Base-by-base conservation (phyloP, 1,284 basidiomycete species). In the Chalciporus sp. region DNA sequence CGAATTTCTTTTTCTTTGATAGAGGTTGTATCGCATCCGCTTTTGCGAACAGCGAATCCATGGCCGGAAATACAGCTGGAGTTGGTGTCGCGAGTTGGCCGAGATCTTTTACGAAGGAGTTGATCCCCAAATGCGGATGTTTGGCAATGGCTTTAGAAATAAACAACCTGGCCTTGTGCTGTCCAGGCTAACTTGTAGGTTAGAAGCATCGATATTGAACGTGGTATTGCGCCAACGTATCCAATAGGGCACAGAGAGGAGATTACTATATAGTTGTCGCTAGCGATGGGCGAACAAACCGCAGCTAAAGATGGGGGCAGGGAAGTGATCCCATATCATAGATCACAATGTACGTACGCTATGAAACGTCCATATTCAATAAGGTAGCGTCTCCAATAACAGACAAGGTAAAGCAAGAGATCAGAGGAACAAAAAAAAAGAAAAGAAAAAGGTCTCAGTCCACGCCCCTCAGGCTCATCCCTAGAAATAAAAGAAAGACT, bases 41-140 rank as follows among this genome's bases (percentile, higher is more conserved):
- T 58, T 85, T 83, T 12, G 88, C 83, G 53, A 92, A 77, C 14
- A 93, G 79, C 10, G 83, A 74, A 66, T 92, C 86, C 86, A 90
- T 90, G 43, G 6, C 31, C 28, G 23, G 26, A 23, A 23, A 23
- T 4, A 3, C 8, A 23, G 9, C 35, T 10, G 35, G 1, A 17
- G 23, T 23, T 2, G 23, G 1, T n/a, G 29, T 33, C 12, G 29
- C 11, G 5, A 2, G 14, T 37, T 6, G 33, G 4, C 9, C 9
- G 11, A 45, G 44, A 33, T 45, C 28, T 33, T 31, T 33, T 12
- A 7, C 12, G 26, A 17, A 45, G 29, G 19, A 12, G 23, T 46
- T 46, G 14, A 16, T 31, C 23, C 23, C 29, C 44, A 20, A 46
- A 46, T 46, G 9, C 12, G 47, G 39, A 41, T 59, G 48, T 61